Conservation (phyloP, 208 protist species). For the Trypanosoma theileri region DNA sequence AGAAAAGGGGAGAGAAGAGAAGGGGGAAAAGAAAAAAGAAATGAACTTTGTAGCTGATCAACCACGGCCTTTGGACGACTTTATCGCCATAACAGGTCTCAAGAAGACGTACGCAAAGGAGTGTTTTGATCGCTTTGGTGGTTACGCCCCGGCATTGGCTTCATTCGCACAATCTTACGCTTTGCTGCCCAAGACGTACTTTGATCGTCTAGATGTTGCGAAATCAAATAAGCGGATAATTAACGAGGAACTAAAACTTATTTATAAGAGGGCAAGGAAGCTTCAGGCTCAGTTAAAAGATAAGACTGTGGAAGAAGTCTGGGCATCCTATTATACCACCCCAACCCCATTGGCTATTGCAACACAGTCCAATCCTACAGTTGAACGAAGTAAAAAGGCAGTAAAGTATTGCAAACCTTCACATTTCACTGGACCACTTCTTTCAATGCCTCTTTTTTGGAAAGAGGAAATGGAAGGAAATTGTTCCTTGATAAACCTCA, state of each 20-base stretch:
- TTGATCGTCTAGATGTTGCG: constrained; percentile 37
- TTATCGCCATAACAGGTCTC: constrained; percentile 66
- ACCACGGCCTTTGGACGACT: constrained; percentile 39
- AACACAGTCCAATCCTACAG: background rate
- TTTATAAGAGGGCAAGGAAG: constrained; percentile 63
- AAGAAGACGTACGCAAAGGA: constrained; percentile 46
- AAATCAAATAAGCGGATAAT: constrained; percentile 45
- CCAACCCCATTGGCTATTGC: background rate
- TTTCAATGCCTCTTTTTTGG: constrained; percentile 85
- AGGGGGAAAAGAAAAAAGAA: background rate
- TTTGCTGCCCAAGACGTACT: constrained; percentile 50
- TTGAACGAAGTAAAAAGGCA: background rate
- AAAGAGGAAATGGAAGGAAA: constrained; percentile 65
- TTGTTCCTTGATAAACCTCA: constrained; percentile 74
- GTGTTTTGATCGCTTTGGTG: constrained; percentile 61
- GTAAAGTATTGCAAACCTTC: constrained; percentile 58
- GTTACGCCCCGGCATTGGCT: constrained; percentile 63
- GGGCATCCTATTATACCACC: constrained; percentile 39
- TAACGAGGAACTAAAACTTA: constrained; percentile 60
- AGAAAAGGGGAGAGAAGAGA: background rate
- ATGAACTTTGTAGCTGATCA: constrained; percentile 11
- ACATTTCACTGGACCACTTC: constrained; percentile 81
- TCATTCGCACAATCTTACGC: constrained; percentile 78
- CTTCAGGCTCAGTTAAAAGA: constrained; percentile 38
- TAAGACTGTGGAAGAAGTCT: constrained; percentile 48